These are phyloP conservation scores for Sarcomyxa edulis DNA, from an alignment of 768 basidiomycete species.

Conservation along the genomic window DNA sequence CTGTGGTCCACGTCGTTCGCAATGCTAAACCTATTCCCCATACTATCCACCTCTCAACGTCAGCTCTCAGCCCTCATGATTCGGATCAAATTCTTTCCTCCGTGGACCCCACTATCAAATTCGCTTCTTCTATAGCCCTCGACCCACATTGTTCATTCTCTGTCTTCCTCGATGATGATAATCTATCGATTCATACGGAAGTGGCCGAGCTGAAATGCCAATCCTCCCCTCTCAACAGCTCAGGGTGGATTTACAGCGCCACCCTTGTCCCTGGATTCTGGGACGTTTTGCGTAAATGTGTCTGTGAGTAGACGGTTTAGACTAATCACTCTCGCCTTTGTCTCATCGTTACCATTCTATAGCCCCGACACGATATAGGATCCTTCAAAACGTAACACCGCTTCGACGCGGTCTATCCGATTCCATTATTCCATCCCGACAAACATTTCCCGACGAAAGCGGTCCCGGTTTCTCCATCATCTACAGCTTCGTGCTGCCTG, in stretches of 20 bases:
- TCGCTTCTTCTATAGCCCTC: constrained; percentile 42
- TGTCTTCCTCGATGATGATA: constrained; percentile 34
- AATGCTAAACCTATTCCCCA: constrained; percentile 13
- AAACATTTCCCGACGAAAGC: too few species aligned
- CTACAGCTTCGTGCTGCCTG: too few species aligned
- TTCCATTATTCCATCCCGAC: too few species aligned
- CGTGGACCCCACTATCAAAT: constrained; percentile 41
- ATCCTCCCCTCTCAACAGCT: constrained; percentile 17
- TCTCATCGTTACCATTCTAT: too few species aligned
- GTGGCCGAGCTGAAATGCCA: constrained; percentile 20
- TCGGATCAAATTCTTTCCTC: constrained; percentile 27
- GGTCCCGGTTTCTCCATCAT: too few species aligned
- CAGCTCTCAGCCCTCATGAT: constrained; percentile 20
- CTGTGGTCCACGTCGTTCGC: constrained; percentile 15
- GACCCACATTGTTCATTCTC: constrained; percentile 37
- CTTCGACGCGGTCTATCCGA: too few species aligned
- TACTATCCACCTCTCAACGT: constrained; percentile 15
- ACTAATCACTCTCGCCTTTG: too few species aligned
- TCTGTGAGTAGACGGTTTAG: too few species aligned
- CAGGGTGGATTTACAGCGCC: constrained; percentile 35
- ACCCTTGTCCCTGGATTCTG: constrained; percentile 49
- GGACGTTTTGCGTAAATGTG: constrained; percentile 43
- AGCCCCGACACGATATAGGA: too few species aligned
- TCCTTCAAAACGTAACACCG: too few species aligned
- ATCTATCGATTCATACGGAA: constrained; percentile 40